phyloP scores from a whole-genome alignment of 2,329 filamentous ascomycete genomes.

The Myriosclerotinia curreyana region DNA sequence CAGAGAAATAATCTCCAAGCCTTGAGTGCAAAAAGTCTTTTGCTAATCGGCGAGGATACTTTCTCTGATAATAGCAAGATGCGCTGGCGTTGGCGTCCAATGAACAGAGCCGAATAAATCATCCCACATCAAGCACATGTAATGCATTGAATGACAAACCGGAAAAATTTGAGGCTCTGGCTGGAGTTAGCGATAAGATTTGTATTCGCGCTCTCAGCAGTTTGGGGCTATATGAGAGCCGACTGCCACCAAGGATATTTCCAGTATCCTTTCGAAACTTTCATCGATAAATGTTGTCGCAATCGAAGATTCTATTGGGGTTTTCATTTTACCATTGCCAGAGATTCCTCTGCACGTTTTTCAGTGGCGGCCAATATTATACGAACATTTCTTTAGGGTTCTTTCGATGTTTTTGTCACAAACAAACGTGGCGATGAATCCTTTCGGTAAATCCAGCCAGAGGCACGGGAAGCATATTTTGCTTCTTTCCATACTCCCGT shows the following conservation, averaged over 20 bases:
- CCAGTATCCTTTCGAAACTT: not conserved
- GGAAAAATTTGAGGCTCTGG: conserved; percentile 6
- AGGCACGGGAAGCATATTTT: not conserved
- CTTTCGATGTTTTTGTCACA: not conserved
- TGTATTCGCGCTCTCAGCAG: not conserved
- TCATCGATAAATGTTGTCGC: not conserved
- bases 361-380: not conserved
- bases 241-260: not conserved
- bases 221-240: not conserved
- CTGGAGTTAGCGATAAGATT: not conserved
- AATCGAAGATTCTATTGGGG: not conserved
- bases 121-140: not conserved
- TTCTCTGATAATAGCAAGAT: not conserved
- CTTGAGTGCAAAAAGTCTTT: not conserved
- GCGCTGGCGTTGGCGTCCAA: conserved; percentile 4
- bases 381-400: not conserved
- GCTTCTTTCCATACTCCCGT: not conserved
- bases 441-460: conserved; percentile 2
- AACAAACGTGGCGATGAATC: not conserved
- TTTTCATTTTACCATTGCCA: not conserved
- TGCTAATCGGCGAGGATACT: conserved; percentile 1
- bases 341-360: not conserved
- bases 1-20: too few relatives aligned
- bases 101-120: not conserved
- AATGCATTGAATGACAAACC: not conserved